These are phyloP conservation scores for Epichloe sibirici DNA, from an alignment of 2,329 filamentous ascomycete genomes.

Conservation along the genomic window DNA sequence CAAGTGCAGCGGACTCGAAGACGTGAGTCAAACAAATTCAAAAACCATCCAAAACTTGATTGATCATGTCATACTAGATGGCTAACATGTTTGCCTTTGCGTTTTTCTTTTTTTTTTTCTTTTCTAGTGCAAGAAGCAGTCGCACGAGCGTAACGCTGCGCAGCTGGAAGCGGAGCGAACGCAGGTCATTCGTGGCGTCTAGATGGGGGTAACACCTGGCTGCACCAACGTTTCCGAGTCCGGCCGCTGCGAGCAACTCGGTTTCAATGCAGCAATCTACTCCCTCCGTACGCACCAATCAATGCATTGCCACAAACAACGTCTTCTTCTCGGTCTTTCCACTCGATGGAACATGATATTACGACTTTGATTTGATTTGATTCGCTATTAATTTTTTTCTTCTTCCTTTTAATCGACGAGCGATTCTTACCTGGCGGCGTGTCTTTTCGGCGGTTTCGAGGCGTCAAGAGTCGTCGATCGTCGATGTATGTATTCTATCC, in stretches of 20 bases:
- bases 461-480: slow-evolving; percentile 6
- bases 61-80: background rate
- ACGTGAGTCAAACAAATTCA: slow-evolving; percentile 41
- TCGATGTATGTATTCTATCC: slow-evolving; percentile 12
- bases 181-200: slow-evolving; percentile 85
- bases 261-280: background rate
- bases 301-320: background rate
- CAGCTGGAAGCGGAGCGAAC: slow-evolving; percentile 89
- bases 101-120: background rate
- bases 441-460: slow-evolving; percentile 3
- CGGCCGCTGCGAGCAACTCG: background rate
- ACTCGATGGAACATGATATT: slow-evolving; percentile 8
- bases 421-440: slow-evolving; percentile 1
- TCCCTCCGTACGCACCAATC: background rate
- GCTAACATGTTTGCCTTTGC: slow-evolving; percentile 6
- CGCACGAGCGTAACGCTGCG: slow-evolving; percentile 83
- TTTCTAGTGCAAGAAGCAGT: slow-evolving; percentile 92
- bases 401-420: background rate
- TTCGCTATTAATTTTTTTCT: background rate
- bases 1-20: slow-evolving; percentile 83
- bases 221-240: background rate
- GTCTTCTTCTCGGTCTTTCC: background rate
- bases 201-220: slow-evolving; percentile 15
- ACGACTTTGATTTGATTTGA: slow-evolving; percentile 7
- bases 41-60: background rate